These are phyloP conservation scores for Vinca minor DNA, from an alignment of 257 asterid genomes.

Conservation along the genomic window DNA sequence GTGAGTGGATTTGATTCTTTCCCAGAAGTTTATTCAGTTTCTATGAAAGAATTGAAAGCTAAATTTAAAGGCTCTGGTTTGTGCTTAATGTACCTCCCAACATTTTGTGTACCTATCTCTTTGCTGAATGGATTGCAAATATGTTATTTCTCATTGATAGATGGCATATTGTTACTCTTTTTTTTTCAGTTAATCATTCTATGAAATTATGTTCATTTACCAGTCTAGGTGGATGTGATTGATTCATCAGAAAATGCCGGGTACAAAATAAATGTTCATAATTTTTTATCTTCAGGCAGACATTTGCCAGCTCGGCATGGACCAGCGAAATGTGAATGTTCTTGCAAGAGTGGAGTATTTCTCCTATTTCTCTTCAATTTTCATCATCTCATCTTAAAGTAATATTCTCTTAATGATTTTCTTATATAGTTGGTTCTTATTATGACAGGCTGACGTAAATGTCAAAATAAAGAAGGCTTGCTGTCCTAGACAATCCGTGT, in stretches of 20 bases:
- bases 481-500: conserved; percentile 85
- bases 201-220: background rate
- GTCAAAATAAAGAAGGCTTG: conserved; percentile 73
- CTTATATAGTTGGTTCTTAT: background rate
- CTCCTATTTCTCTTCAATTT: no score
- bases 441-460: conserved; percentile 64
- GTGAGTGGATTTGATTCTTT: background rate
- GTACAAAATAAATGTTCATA: background rate
- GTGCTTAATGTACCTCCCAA: background rate
- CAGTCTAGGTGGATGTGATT: background rate
- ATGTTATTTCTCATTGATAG: background rate
- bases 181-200: background rate
- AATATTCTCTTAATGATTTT: conserved; percentile 1
- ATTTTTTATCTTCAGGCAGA: conserved; percentile 50
- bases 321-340: conserved; percentile 78
- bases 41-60: background rate
- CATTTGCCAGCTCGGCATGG: conserved; percentile 87
- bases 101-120: background rate
- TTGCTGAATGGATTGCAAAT: background rate
- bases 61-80: no score
- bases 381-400: background rate
- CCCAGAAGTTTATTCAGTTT: background rate
- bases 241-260: no score
- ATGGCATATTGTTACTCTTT: no score
- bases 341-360: no score